These are phyloP conservation scores for Daldinia sp. DNA, from an alignment of 2,329 filamentous ascomycete genomes.

Conservation along the genomic window DNA sequence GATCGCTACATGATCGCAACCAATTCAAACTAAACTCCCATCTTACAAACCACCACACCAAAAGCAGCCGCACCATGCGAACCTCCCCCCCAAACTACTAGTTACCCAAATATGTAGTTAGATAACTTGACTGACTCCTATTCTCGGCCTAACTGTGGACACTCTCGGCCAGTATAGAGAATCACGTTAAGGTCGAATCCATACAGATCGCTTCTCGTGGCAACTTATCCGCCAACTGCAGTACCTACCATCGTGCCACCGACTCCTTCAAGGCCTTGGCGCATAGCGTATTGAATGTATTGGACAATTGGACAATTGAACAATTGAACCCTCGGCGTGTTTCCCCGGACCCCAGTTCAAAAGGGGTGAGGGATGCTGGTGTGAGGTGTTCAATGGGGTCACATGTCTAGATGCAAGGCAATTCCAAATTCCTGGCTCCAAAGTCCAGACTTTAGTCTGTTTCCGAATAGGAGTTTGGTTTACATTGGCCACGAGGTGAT, in stretches of 20 bases:
- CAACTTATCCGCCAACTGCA: not conserved
- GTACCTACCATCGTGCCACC: not conserved
- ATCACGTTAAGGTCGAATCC: constrained; percentile 4
- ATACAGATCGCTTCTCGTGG: constrained; percentile 4
- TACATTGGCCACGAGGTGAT: constrained; percentile 38
- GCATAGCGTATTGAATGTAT: not conserved
- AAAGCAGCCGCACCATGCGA: constrained; percentile 26
- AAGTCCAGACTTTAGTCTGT: constrained; percentile 3
- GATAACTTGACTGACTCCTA: constrained; percentile 9
- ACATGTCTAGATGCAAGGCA: constrained; percentile 14
- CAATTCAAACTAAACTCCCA: constrained; percentile 11
- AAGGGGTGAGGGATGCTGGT: not conserved
- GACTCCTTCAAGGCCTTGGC: constrained; percentile 3
- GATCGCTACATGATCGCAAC: not conserved
- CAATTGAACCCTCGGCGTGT: not conserved
- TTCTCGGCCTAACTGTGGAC: constrained; percentile 36
- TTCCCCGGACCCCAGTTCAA: constrained; percentile 22
- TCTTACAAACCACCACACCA: constrained; percentile 13
- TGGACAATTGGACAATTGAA: not conserved
- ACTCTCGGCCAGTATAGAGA: constrained; percentile 14
- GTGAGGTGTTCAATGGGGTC: constrained; percentile 8
- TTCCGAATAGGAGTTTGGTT: constrained; percentile 14
- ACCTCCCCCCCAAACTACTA: not conserved
- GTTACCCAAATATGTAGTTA: not conserved
- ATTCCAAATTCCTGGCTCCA: constrained; percentile 10